phyloP scores from a whole-genome alignment of 164 flowering plant genomes.

The Vitis amurensis region DNA sequence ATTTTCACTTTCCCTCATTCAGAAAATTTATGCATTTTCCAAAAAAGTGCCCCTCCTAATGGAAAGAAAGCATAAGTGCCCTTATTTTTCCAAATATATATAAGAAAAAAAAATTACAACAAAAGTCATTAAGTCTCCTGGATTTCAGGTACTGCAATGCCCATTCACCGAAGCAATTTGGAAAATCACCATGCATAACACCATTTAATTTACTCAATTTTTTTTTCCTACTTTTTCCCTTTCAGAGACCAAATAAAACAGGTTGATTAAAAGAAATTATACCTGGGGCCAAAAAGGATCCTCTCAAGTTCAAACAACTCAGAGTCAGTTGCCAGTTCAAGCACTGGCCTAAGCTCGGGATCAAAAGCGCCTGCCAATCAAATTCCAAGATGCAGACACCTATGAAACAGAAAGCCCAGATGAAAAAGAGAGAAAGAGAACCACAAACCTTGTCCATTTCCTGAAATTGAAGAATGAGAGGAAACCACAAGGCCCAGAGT shows the following conservation, averaged over 20 bases:
- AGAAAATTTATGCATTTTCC: too few relatives aligned
- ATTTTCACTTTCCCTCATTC: too few relatives aligned
- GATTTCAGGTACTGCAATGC: too few relatives aligned
- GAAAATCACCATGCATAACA: too few relatives aligned
- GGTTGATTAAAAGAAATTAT: background rate
- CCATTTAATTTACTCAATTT: background rate
- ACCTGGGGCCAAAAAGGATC: conserved; percentile 91
- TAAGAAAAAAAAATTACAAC: too few relatives aligned
- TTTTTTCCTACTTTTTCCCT: background rate
- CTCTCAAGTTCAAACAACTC: conserved; percentile 74
- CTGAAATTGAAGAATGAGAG: conserved; percentile 23
- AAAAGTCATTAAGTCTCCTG: too few relatives aligned
- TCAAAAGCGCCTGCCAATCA: conserved; percentile 46
- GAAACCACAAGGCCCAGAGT: conserved; percentile 5
- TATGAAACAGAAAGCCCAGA: background rate
- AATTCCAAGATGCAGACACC: background rate
- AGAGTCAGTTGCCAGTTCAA: conserved; percentile 81
- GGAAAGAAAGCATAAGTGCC: background rate
- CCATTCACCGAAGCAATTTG: background rate
- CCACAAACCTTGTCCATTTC: conserved; percentile 24
- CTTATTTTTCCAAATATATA: background rate
- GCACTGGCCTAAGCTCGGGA: conserved; percentile 77
- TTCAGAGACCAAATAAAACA: background rate
- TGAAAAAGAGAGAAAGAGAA: conserved; percentile 4
- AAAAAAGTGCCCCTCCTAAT: too few relatives aligned